Base-by-base conservation (phyloP, 2,329 filamentous ascomycete species). In the Cadophora luteo-olivacea region DNA sequence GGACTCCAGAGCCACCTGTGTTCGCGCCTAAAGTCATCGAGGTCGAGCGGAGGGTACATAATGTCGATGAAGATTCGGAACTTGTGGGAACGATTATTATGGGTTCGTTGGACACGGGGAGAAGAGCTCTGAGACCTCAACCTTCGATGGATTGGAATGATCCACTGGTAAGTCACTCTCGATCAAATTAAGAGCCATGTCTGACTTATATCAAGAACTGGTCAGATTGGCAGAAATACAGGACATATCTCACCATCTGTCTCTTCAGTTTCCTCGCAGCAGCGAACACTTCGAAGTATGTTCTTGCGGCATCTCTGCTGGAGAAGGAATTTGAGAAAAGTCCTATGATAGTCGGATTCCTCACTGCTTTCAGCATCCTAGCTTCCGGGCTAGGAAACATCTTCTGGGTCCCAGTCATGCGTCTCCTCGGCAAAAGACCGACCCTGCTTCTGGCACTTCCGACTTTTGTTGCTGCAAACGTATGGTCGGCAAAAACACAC, bases 181-280 rank as follows among this genome's bases (percentile, higher is more conserved):
- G n/a, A n/a, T n/a, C n/a, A n/a, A n/a, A n/a, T n/a, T n/a, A n/a
- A n/a, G n/a, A n/a, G n/a, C n/a, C n/a, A n/a, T n/a, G n/a, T 29
- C 24, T 54, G 29, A 54, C 11, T 0, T 4, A 29, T 6, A 19
- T 60, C 4, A 6, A 69, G 68, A 69, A 69, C 49, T 69, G 68
- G 68, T 48, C 45, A 16, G 61, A 19, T 12, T 62, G 65, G 65
- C 65, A 68, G n/a, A 72, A 72, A 25, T 61, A 67, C 51, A 65
- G 66, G 7, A 80, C 78, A 1, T 81, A 79, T 65, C 67, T 77
- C 5, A 79, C 77, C 11, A 77, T 80, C 58, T 80, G 80, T 69
- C 76, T 77, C 64, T 81, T 80, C 72, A 80, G 78, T 7, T 81
- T 81, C 68, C 76, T 81, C 8, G 78, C 79, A 66, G 80, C 79